These are phyloP conservation scores for Melampsora larici-populina DNA, from an alignment of 1,284 basidiomycete species.

Conservation along the genomic window DNA sequence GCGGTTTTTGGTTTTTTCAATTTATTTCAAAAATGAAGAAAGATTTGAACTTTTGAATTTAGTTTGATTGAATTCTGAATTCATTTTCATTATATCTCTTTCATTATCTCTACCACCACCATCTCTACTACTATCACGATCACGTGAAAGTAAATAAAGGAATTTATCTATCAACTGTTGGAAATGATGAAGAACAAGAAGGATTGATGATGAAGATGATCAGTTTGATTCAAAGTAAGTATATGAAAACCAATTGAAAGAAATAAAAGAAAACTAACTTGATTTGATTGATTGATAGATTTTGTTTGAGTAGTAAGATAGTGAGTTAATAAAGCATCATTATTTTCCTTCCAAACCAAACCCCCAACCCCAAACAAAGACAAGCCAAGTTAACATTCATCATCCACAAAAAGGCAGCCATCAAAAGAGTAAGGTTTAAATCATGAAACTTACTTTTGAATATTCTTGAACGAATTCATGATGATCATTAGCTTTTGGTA, in stretches of 20 bases:
- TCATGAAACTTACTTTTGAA: constrained; percentile 63
- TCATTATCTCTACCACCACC: too few species aligned
- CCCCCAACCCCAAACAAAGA: neutral
- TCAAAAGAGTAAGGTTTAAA: constrained; percentile 17
- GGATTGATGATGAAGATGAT: neutral
- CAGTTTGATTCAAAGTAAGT: neutral
- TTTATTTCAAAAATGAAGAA: too few species aligned
- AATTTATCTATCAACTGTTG: constrained; percentile 32
- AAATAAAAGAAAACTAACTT: constrained; percentile 59
- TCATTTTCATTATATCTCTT: too few species aligned
- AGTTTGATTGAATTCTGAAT: too few species aligned
- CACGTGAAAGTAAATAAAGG: constrained; percentile 28
- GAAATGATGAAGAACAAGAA: neutral
- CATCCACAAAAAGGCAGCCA: constrained; percentile 1
- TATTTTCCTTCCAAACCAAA: constrained; percentile 69
- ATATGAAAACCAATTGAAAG: neutral
- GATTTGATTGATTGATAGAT: constrained; percentile 77
- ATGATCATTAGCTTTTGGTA: constrained; percentile 74
- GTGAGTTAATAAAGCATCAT: constrained; percentile 86
- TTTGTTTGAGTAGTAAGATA: constrained; percentile 84
- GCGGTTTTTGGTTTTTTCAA: too few species aligned
- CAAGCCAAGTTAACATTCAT: neutral
- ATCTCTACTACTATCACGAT: neutral
- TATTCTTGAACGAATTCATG: constrained; percentile 77
- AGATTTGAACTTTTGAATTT: too few species aligned